Evolutionary conservation across 805 yeast species (phyloP).

Genomic region (Wickerhamiella vanderwaltii): DNA sequence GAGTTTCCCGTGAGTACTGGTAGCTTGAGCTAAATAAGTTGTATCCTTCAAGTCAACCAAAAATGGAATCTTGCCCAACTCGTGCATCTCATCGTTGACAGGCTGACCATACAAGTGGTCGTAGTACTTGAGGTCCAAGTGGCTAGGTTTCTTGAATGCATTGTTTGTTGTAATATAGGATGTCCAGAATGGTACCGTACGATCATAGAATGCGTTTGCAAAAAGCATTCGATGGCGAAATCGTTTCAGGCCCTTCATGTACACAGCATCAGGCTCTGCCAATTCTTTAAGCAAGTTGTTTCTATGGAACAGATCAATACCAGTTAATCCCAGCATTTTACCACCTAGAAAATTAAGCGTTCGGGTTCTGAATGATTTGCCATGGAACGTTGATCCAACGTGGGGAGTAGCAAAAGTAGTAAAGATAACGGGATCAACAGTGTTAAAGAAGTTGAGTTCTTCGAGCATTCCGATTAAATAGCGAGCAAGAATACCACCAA

Average conservation of each 20-base stretch:
- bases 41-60: conserved; percentile 22
- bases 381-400: conserved; percentile 27
- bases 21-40: conserved; percentile 3
- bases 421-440: conserved; percentile 48
- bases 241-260: conserved; percentile 39
- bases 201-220: conserved; percentile 70
- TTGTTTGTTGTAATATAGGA: conserved; percentile 60
- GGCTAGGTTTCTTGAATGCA: conserved; percentile 55
- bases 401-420: conserved; percentile 74
- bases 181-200: conserved; percentile 81
- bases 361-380: conserved; percentile 18
- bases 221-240: conserved; percentile 50
- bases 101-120: conserved; percentile 22
- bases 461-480: conserved; percentile 61
- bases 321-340: conserved; percentile 50
- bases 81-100: conserved; percentile 3
- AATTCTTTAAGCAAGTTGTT: conserved; percentile 38
- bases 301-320: conserved; percentile 55
- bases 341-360: conserved; percentile 47
- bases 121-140: conserved; percentile 30
- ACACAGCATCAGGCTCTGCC: conserved; percentile 40
- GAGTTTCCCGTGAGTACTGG: background rate
- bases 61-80: conserved; percentile 9
- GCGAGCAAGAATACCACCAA: conserved; percentile 79
- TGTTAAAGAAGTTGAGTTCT: conserved; percentile 40